These are phyloP conservation scores for Plicaturopsis crispa DNA, from an alignment of 768 basidiomycete species.

Conservation along the genomic window DNA sequence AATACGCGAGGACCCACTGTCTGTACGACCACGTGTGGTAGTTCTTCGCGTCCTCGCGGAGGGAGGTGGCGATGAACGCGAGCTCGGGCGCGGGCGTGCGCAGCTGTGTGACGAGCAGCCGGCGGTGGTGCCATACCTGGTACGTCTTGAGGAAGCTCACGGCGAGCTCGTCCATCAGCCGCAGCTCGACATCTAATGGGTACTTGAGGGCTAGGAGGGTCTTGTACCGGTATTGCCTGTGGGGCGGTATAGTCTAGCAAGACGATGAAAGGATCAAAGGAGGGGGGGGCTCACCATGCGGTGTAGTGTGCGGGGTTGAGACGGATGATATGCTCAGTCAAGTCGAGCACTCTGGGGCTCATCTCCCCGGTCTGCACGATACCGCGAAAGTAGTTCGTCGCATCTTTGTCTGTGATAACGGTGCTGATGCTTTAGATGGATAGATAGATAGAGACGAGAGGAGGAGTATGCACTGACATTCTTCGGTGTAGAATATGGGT, in stretches of 20 bases:
- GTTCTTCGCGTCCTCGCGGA: slow-evolving; percentile 84
- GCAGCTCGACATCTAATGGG: slow-evolving; percentile 70
- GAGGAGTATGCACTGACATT: slow-evolving; percentile 54
- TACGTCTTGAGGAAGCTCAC: slow-evolving; percentile 86
- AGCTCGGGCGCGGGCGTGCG: slow-evolving; percentile 62
- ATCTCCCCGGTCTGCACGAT: slow-evolving; percentile 73
- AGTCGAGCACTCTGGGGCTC: slow-evolving; percentile 70
- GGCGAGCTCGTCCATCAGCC: slow-evolving; percentile 83
- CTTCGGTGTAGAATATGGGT: slow-evolving; percentile 83
- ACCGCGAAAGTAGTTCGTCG: slow-evolving; percentile 87
- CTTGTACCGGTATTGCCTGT: slow-evolving; percentile 92
- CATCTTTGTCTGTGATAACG: slow-evolving; percentile 74
- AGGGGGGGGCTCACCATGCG: slow-evolving; percentile 65
- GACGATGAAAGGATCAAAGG: slow-evolving; percentile 1
- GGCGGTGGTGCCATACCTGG: slow-evolving; percentile 96
- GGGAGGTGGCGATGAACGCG: slow-evolving; percentile 64
- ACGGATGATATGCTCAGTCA: slow-evolving; percentile 85
- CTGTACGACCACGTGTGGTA: slow-evolving; percentile 99
- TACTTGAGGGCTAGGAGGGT: slow-evolving; percentile 65
- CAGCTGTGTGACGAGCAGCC: slow-evolving; percentile 57
- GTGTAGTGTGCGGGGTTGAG: slow-evolving; percentile 96
- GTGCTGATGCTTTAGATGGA: slow-evolving; percentile 2
- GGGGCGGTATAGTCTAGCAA: background rate
- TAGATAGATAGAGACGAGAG: slow-evolving; percentile 1
- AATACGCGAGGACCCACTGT: slow-evolving; percentile 88